Evolutionary conservation across 106 monocot species (phyloP), one percentile per base, ranked within the genome.

Genomic region (Dioscorea dumetorum): DNA sequence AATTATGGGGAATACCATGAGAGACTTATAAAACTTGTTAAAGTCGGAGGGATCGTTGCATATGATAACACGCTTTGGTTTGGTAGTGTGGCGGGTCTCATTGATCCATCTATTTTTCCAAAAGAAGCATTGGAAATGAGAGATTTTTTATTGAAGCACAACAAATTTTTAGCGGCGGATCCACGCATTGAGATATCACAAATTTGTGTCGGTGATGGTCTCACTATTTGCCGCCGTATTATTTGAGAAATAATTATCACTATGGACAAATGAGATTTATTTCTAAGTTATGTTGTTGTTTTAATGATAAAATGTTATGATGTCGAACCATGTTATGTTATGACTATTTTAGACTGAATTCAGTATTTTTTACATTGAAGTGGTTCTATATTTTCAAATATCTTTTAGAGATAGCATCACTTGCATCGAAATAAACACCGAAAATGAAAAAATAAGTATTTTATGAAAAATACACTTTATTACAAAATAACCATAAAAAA

Each of bases 61-160:
- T 70, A 70, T 48, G 70, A 70, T 22, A 70, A 70, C 48, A 71
- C 71, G 15, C 71, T 71, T 8, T 71, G 71, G 71, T 71, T 50
- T 24, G 71, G 71, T 16, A 61, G n/a, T 19, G 60, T 71, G 61
- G 69, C 33, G 0, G 21, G 2, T 0, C 33, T 35, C 6, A 2
- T 22, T 5, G 15, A 57, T 35, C 21, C 69, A 21, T 8, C 12
- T n/a, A n/a, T n/a, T 0, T 32, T 56, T 28, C 71, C 71, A 3
- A 15, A 16, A 15, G 15, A 23, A 28, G 50, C 28, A 4, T 28
- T 22, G 5, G 28, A 13, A 51, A 41, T 16, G 5, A 67, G 67
- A 53, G 52, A 67, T 1, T 50, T 24, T 60, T 61, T 71, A 2
- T 41, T 71, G 61, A 49, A 50, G 48, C 49, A 61, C 21, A 71